These are phyloP conservation scores for Phytophthora megakarya DNA, from an alignment of 352 stramenopile genomes.

Conservation along the genomic window DNA sequence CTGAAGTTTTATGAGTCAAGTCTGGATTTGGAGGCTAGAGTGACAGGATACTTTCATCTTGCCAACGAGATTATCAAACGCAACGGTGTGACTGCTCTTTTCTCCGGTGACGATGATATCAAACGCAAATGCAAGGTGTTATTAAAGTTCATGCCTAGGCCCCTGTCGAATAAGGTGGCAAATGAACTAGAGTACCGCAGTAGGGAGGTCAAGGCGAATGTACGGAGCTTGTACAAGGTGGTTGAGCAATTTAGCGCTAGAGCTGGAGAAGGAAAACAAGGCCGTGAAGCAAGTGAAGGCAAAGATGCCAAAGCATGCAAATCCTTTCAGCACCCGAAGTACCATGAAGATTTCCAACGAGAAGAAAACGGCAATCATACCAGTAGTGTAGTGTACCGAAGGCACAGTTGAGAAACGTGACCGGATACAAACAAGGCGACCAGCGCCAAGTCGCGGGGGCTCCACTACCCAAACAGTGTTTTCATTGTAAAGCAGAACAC, in stretches of 20 bases:
- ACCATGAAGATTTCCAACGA: not conserved
- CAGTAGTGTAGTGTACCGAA: not conserved
- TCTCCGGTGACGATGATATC: not conserved
- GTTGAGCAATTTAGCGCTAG: slow-evolving; percentile 8
- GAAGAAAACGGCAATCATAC: not conserved
- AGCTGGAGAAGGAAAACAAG: slow-evolving; percentile 1
- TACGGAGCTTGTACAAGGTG: slow-evolving; percentile 5
- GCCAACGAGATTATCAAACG: slow-evolving; percentile 22
- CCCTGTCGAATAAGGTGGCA: not conserved
- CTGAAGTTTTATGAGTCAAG: slow-evolving; percentile 13
- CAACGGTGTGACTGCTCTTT: slow-evolving; percentile 9
- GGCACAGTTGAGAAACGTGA: not conserved
- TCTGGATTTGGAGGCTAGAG: slow-evolving; percentile 5
- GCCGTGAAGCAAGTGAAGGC: not conserved
- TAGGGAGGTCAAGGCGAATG: slow-evolving; percentile 3
- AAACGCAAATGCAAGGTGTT: slow-evolving; percentile 20
- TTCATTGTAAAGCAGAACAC: slow-evolving; percentile 11
- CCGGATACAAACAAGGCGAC: not conserved
- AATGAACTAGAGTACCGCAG: slow-evolving; percentile 12
- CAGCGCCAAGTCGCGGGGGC: not conserved
- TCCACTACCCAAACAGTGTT: slow-evolving; percentile 5
- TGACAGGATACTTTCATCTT: slow-evolving; percentile 17
- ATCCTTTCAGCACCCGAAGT: not conserved
- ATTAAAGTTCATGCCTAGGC: not conserved
- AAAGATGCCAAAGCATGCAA: not conserved